Base-by-base conservation (phyloP, 1,139 yeast species). In the Candida sanyaensis region DNA sequence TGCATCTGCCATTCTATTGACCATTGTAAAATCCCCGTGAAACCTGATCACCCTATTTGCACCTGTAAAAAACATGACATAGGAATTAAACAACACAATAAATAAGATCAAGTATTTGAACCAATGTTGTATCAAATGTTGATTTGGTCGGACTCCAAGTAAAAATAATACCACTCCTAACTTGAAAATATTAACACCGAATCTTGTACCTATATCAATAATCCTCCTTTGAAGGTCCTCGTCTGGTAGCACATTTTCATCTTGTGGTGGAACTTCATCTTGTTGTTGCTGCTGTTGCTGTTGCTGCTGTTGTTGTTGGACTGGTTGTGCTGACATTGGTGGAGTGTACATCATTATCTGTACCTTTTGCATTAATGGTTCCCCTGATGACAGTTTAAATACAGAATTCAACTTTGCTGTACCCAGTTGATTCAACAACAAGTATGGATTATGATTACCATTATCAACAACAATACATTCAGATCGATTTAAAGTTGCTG, bases 401-500 rank as follows among this genome's bases (percentile, higher is more conserved):
- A 37, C 45, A 5, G 55, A 49, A 38, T 61, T 53, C 23, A 74
- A 50, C 43, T 66, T 66, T 3, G 71, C 64, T 11, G 63, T 52
- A 0, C 76, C 81, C 4, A 71, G 52, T 3, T 67, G 66, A 48
- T 66, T 75, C 23, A 77, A 48, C 39, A 76, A 57, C 8, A 76
- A 47, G 46, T 76, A 77, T 1, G 80, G 79, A n/a, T 59, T 61
- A 37, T 63, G 65, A 5, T 52, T 54, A 1, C 60, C 62, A 29
- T 69, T 55, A 44, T 73, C 76, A 5, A 76, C 77, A 5, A 77
- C 54, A 12, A 77, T 73, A 51, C 80, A 75, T 44, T 77, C 77
- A 9, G 75, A 71, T 0, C 76, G 61, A 46, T 64, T 68, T 45
- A 77, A 59, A 2, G 50, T 46, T 0, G 70, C 69, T 9, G 47